Evolutionary conservation across 169 alveolate genomes (phyloP).

Genomic region (Babesia sp.): DNA sequence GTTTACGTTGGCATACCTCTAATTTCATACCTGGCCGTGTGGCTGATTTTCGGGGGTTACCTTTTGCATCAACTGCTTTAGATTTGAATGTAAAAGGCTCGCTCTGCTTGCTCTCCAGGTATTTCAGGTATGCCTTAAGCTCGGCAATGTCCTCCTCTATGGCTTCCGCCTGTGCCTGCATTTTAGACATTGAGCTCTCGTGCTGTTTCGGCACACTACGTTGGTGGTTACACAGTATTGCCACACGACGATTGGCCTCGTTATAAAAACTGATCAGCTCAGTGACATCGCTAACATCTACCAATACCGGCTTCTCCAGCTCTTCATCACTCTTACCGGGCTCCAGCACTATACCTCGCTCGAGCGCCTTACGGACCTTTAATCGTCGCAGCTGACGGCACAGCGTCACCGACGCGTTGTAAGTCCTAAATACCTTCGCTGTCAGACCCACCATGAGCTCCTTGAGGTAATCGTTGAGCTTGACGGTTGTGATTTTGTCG

Average conservation of each 20-base stretch:
- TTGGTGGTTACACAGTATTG: conserved; percentile 97
- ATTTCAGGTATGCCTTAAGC: conserved; percentile 80
- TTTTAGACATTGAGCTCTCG: conserved; percentile 90
- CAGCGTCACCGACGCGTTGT: conserved; percentile 97
- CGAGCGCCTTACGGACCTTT: conserved; percentile 13
- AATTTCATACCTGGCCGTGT: conserved; percentile 72
- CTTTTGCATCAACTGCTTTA: conserved; percentile 68
- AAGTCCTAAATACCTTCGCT: conserved; percentile 99
- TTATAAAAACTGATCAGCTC: conserved; percentile 92
- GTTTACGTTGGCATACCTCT: conserved; percentile 64
- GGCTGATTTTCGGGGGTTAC: conserved; percentile 71
- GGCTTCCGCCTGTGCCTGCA: conserved; percentile 83
- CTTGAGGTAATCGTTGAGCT: conserved; percentile 93
- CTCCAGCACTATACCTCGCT: not conserved
- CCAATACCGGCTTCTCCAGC: conserved; percentile 66
- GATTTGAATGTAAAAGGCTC: conserved; percentile 47
- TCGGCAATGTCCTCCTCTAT: conserved; percentile 84
- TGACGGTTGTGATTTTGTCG: conserved; percentile 83
- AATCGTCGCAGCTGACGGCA: conserved; percentile 85
- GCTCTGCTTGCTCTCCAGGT: conserved; percentile 78
- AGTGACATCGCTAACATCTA: conserved; percentile 80
- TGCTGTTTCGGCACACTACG: conserved; percentile 92
- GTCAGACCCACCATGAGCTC: conserved; percentile 95
- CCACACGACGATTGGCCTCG: conserved; percentile 97
- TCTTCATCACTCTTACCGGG: conserved; percentile 40